These are phyloP conservation scores for Capsicum chinense DNA, from an alignment of 257 asterid genomes.

Conservation along the genomic window DNA sequence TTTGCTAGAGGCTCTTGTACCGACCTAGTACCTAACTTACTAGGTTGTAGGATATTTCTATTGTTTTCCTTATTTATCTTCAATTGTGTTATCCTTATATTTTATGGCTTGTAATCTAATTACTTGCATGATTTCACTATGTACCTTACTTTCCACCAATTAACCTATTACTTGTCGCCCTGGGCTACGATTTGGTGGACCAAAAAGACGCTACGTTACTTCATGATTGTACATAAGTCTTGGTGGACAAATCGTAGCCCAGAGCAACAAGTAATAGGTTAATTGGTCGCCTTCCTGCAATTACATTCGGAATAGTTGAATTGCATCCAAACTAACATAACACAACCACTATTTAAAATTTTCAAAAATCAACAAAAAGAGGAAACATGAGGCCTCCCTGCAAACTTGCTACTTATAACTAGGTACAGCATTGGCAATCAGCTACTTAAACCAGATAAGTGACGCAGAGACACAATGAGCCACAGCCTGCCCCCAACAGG, in stretches of 20 bases:
- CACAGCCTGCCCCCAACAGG: not conserved
- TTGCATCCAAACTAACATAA: not conserved
- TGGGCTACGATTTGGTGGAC: too few relatives aligned
- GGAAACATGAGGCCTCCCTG: not conserved
- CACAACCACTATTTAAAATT: not conserved
- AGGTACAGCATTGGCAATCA: not conserved
- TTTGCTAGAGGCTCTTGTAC: too few relatives aligned
- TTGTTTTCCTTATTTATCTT: too few relatives aligned
- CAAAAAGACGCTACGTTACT: not conserved
- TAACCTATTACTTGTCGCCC: too few relatives aligned
- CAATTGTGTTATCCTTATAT: too few relatives aligned
- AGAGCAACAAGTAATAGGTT: too few relatives aligned
- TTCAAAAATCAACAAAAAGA: not conserved
- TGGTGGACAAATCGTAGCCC: not conserved
- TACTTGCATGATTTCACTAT: too few relatives aligned
- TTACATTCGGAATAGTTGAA: not conserved
- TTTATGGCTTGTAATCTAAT: too few relatives aligned
- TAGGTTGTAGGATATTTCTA: too few relatives aligned
- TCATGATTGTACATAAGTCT: not conserved
- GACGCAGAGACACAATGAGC: not conserved
- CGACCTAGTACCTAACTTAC: too few relatives aligned
- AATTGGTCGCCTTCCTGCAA: too few relatives aligned
- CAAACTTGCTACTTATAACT: not conserved
- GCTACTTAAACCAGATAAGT: not conserved
- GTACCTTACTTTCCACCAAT: too few relatives aligned